Conservation (phyloP, 345 rosid genomes). For the Jatropha curcas region DNA sequence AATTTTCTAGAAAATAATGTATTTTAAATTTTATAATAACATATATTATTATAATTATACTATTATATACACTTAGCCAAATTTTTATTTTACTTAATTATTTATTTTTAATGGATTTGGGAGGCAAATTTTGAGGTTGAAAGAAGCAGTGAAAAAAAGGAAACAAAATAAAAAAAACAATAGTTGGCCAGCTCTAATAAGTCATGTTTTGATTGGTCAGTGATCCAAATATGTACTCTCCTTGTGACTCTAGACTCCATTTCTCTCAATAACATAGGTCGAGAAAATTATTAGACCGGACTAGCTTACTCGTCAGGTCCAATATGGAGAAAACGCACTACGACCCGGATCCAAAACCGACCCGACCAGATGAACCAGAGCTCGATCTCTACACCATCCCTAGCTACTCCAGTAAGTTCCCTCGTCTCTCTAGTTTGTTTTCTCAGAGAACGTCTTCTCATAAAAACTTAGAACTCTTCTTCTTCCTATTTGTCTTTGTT, state of each 20-base stretch:
- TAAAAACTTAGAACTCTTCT: background rate
- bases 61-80: too few species aligned
- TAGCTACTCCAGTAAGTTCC: slow-evolving; percentile 58
- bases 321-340: slow-evolving; percentile 31
- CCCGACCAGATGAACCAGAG: slow-evolving; percentile 47
- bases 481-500: background rate
- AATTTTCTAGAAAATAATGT: too few species aligned
- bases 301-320: background rate
- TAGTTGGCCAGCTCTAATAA: too few species aligned
- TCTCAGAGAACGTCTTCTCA: slow-evolving; percentile 1
- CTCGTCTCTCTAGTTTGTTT: slow-evolving; percentile 15
- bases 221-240: background rate
- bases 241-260: background rate
- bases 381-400: slow-evolving; percentile 77
- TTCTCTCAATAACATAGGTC: background rate
- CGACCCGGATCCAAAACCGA: slow-evolving; percentile 41
- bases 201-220: background rate
- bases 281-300: slow-evolving; percentile 1
- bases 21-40: too few species aligned
- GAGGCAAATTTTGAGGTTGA: too few species aligned
- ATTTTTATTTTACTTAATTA: too few species aligned
- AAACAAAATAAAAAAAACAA: too few species aligned
- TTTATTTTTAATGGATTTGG: too few species aligned
- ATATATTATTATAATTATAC: too few species aligned
- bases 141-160: too few species aligned